Percentiles rank a stretch among this genome's conserved stretches.
Conservation (phyloP, 2,329 filamentous ascomycete genomes). For the Didymella sp. region DNA sequence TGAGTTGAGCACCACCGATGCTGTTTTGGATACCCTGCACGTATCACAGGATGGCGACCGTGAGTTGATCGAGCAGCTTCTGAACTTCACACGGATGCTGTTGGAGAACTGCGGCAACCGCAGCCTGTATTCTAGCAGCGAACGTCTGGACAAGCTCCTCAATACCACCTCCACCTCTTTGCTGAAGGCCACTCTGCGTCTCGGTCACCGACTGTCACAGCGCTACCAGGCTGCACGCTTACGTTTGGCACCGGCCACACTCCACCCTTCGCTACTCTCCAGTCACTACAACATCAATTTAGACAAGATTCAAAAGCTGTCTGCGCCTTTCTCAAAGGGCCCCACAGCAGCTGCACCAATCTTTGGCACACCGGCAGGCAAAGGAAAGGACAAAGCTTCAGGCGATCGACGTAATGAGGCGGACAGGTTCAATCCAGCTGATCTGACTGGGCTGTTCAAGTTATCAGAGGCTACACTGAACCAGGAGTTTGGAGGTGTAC, state of each 20-base stretch:
- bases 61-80: constrained; percentile 77
- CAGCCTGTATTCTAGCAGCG: constrained; percentile 93
- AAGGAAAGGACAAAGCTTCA: constrained; percentile 76
- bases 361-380: constrained; percentile 64
- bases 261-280: constrained; percentile 75
- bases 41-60: constrained; percentile 79
- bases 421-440: constrained; percentile 58
- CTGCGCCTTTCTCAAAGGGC: constrained; percentile 80
- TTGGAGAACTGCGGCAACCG: constrained; percentile 96
- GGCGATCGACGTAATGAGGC: constrained; percentile 46
- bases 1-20: constrained; percentile 55
- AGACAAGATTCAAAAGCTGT: constrained; percentile 84
- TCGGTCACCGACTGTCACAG: constrained; percentile 86
- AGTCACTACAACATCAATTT: constrained; percentile 80
- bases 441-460: constrained; percentile 75
- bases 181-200: constrained; percentile 77
- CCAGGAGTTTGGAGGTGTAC: constrained; percentile 82
- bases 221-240: constrained; percentile 90
- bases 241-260: constrained; percentile 68
- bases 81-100: constrained; percentile 85
- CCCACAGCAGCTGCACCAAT: constrained; percentile 57
- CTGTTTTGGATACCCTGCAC: constrained; percentile 60
- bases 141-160: constrained; percentile 85
- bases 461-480: constrained; percentile 58
- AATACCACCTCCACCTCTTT: constrained; percentile 85